A percentile compares a stretch with the other conserved stretches of the same genome.
These are phyloP conservation scores for Bifiguratus adelaidae DNA, from an alignment of 192 early-diverging fungal genomes.

Conservation along the genomic window DNA sequence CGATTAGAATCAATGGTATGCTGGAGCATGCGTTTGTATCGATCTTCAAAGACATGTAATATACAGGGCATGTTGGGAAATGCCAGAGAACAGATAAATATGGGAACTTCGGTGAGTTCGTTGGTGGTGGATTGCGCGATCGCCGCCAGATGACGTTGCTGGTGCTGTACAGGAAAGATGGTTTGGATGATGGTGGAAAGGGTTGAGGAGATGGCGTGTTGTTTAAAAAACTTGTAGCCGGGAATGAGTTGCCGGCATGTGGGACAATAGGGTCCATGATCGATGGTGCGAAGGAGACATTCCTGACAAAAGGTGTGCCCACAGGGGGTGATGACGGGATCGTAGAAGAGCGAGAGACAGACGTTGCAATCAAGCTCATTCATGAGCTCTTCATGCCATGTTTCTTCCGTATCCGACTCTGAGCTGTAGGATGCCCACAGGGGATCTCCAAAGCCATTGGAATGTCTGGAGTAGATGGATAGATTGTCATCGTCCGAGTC, in stretches of 20 bases:
- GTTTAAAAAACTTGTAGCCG: neutral
- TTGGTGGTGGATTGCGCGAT: neutral
- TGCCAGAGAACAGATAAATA: constrained; percentile 41
- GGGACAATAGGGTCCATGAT: constrained; percentile 2
- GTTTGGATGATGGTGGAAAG: neutral
- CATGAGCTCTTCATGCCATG: too few relatives aligned
- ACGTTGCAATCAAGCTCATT: too few relatives aligned
- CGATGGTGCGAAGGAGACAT: too few relatives aligned
- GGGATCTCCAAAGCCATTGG: too few relatives aligned
- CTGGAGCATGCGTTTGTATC: constrained; percentile 41
- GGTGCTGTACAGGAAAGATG: too few relatives aligned
- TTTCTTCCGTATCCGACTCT: too few relatives aligned
- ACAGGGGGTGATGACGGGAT: too few relatives aligned
- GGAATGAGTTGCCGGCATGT: constrained; percentile 5
- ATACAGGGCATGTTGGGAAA: constrained; percentile 42
- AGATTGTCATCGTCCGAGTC: too few relatives aligned
- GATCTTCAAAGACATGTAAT: constrained; percentile 47
- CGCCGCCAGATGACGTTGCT: neutral
- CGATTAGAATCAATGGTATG: constrained; percentile 26
- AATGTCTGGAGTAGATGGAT: too few relatives aligned
- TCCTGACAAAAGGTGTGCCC: too few relatives aligned
- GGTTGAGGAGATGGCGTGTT: neutral
- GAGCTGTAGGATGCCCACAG: too few relatives aligned
- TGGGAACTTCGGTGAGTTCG: constrained; percentile 16
- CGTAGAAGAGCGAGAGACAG: too few relatives aligned